Percentiles rank a stretch among this genome's conserved stretches.
These are phyloP conservation scores for Spergularia azorica DNA, from an alignment of 179 eudicot genomes.

Conservation along the genomic window DNA sequence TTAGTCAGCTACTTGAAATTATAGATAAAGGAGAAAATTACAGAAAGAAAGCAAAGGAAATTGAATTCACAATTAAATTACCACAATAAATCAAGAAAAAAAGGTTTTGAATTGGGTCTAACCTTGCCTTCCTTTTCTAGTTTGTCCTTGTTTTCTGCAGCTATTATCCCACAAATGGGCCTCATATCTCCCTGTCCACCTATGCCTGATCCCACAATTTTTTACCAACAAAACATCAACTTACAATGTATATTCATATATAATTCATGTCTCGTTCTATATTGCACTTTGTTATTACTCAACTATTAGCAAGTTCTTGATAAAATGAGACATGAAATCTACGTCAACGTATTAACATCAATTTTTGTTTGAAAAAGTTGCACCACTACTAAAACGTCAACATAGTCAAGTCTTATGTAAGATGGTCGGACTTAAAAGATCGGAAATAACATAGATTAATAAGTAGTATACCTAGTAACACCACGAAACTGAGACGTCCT, in stretches of 20 bases:
- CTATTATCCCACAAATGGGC: conserved; percentile 92
- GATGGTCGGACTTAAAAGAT: background rate
- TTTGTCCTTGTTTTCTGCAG: conserved; percentile 79
- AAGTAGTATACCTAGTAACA: conserved; percentile 53
- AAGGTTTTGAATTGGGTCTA: background rate
- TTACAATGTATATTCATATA: too few species aligned
- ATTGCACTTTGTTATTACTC: too few species aligned
- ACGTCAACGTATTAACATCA: too few species aligned
- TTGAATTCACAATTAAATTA: background rate
- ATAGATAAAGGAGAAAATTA: background rate
- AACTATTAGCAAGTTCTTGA: too few species aligned
- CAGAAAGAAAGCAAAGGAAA: background rate
- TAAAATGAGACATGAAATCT: too few species aligned
- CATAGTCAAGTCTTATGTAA: background rate
- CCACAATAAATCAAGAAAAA: background rate
- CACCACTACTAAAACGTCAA: background rate
- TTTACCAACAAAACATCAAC: background rate
- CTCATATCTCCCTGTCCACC: conserved; percentile 90
- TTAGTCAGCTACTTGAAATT: conserved; percentile 7
- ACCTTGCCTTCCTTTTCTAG: conserved; percentile 92
- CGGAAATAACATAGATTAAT: too few species aligned
- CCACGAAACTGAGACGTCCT: conserved; percentile 84
- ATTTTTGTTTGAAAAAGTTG: background rate
- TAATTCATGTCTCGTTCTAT: too few species aligned
- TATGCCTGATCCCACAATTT: conserved; percentile 45